These are phyloP conservation scores for Dryas octopetala DNA, from an alignment of 306 rosid species.

Conservation along the genomic window DNA sequence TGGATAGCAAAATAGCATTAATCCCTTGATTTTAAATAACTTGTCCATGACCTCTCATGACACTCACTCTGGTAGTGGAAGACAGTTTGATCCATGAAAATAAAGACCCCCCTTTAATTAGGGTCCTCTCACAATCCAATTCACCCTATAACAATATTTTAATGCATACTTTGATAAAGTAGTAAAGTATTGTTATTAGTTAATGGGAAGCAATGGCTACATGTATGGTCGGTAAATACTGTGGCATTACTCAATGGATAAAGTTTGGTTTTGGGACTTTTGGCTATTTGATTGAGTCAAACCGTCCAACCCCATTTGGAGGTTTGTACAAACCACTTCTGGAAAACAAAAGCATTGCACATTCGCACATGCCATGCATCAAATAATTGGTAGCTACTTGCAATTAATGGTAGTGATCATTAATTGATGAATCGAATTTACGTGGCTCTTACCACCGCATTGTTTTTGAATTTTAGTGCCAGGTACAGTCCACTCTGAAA, in stretches of 20 bases:
- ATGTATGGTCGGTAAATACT: slow-evolving; percentile 1
- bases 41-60: background rate
- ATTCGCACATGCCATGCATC: slow-evolving; percentile 6
- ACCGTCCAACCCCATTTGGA: background rate
- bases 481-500: no score
- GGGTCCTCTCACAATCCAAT: slow-evolving; percentile 15
- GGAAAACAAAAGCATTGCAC: background rate
- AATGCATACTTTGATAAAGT: background rate
- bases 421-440: background rate
- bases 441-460: slow-evolving; percentile 1
- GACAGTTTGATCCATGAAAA: background rate
- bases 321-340: background rate
- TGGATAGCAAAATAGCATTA: no score
- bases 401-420: background rate
- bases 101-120: background rate
- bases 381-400: background rate
- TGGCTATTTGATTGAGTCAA: background rate
- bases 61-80: background rate
- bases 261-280: background rate
- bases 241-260: slow-evolving; percentile 1
- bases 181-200: background rate
- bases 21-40: background rate
- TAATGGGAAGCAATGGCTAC: background rate
- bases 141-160: background rate
- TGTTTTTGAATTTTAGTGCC: no score